phyloP scores from a whole-genome alignment of 768 basidiomycete genomes.

The Pleurotus tuoliensis region DNA sequence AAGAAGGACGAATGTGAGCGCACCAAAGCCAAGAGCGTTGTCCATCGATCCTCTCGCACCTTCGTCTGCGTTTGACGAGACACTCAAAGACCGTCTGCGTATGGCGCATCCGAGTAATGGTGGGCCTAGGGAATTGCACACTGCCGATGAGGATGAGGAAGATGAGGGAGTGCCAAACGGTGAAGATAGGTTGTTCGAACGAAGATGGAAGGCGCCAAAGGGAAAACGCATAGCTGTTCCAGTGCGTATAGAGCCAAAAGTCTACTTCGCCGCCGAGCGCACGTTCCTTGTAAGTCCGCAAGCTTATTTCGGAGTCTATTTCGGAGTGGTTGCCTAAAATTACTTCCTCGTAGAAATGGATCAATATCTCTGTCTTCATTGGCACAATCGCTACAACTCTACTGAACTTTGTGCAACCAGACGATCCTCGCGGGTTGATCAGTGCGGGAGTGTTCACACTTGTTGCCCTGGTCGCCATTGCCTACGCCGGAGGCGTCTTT shows the following conservation, averaged over 20 bases:
- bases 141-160: slow-evolving; percentile 16
- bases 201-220: slow-evolving; percentile 72
- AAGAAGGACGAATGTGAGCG: slow-evolving; percentile 18
- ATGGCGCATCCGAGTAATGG: slow-evolving; percentile 23
- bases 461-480: slow-evolving; percentile 83
- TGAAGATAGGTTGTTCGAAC: slow-evolving; percentile 56
- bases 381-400: slow-evolving; percentile 88
- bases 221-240: slow-evolving; percentile 93
- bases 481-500: slow-evolving; percentile 82
- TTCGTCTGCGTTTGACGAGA: slow-evolving; percentile 80
- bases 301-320: background rate
- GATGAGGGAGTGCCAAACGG: slow-evolving; percentile 19
- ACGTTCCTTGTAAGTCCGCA: slow-evolving; percentile 78
- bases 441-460: slow-evolving; percentile 87
- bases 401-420: slow-evolving; percentile 75
- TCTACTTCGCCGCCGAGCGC: slow-evolving; percentile 93
- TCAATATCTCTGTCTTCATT: slow-evolving; percentile 82
- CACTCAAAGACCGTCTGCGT: slow-evolving; percentile 64
- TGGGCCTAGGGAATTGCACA: slow-evolving; percentile 29
- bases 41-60: slow-evolving; percentile 87
- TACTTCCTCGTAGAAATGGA: slow-evolving; percentile 65
- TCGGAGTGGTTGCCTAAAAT: slow-evolving; percentile 5
- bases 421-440: slow-evolving; percentile 76
- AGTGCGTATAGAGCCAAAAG: slow-evolving; percentile 97
- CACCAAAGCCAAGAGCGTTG: slow-evolving; percentile 31